phyloP scores from a whole-genome alignment of 345 rosid genomes.

The Clarkia xantiana region DNA sequence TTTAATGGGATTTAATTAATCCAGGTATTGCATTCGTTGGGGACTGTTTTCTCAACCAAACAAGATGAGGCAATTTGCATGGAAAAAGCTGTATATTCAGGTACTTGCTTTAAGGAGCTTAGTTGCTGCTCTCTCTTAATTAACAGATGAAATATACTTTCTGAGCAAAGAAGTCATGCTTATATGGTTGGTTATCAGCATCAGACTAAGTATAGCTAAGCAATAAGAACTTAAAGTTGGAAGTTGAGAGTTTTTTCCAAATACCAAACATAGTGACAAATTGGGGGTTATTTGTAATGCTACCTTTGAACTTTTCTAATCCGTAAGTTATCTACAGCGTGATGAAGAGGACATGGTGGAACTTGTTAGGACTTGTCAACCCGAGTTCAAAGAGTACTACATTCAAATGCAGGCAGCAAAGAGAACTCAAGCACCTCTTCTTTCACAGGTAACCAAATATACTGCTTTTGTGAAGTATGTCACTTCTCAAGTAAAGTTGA shows the following conservation, averaged over 20 bases:
- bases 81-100: constrained; percentile 93
- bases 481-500: too few species aligned
- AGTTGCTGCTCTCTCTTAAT: background rate
- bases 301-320: background rate
- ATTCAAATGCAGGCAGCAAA: constrained; percentile 91
- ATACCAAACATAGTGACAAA: too few species aligned
- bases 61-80: constrained; percentile 52
- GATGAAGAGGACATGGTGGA: constrained; percentile 75
- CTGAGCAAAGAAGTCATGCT: background rate
- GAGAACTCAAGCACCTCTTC: constrained; percentile 88
- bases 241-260: too few species aligned
- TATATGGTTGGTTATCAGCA: background rate
- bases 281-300: background rate
- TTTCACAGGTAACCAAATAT: constrained; percentile 45
- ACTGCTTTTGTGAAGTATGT: constrained; percentile 3
- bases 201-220: too few species aligned
- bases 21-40: constrained; percentile 82
- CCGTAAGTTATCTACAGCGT: constrained; percentile 31
- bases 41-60: constrained; percentile 47
- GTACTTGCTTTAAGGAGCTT: constrained; percentile 12
- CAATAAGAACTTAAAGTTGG: too few species aligned
- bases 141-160: background rate
- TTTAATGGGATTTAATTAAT: background rate
- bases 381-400: constrained; percentile 79
- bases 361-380: constrained; percentile 60